Percentiles rank a stretch among this genome's conserved stretches.
Evolutionary conservation across 331 rosid species (phyloP).

Genomic region (Acacia pycnantha): DNA sequence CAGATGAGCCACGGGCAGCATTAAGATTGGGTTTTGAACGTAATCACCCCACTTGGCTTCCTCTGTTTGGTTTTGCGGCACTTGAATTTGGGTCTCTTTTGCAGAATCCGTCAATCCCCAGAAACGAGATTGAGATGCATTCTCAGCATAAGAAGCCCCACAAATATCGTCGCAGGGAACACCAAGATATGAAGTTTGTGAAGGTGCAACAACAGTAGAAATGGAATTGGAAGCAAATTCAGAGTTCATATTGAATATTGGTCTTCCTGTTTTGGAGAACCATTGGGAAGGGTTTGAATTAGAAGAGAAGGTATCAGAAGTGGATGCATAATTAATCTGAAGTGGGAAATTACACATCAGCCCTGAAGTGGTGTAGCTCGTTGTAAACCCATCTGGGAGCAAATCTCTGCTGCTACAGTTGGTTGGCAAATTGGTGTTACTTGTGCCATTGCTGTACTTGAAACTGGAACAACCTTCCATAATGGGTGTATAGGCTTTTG

Average conservation of each 20-base stretch:
- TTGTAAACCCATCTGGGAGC: constrained; percentile 32
- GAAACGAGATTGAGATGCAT: constrained; percentile 32
- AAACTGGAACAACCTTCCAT: constrained; percentile 40
- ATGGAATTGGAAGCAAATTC: constrained; percentile 41
- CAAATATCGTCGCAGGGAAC: constrained; percentile 34
- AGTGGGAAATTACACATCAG: constrained; percentile 40
- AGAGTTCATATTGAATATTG: constrained; percentile 40
- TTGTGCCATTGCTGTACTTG: constrained; percentile 6
- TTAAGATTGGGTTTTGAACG: constrained; percentile 46
- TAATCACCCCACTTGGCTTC: constrained; percentile 46
- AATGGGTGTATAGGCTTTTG: constrained; percentile 34
- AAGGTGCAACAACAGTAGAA: constrained; percentile 27
- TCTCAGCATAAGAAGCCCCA: constrained; percentile 9
- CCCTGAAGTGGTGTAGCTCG: constrained; percentile 33
- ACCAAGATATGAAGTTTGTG: constrained; percentile 27
- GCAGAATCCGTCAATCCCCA: constrained; percentile 44
- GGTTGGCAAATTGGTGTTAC: constrained; percentile 23
- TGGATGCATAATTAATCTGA: constrained; percentile 42
- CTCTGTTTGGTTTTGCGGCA: constrained; percentile 39
- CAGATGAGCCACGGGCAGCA: constrained; percentile 41
- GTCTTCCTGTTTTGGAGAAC: constrained; percentile 41
- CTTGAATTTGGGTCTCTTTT: constrained; percentile 37
- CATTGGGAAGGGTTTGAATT: constrained; percentile 44
- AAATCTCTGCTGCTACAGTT: constrained; percentile 26
- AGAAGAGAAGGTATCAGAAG: constrained; percentile 17